Base-by-base conservation (phyloP, 306 rosid genomes). In the Ammopiptanthus mongolicus region DNA sequence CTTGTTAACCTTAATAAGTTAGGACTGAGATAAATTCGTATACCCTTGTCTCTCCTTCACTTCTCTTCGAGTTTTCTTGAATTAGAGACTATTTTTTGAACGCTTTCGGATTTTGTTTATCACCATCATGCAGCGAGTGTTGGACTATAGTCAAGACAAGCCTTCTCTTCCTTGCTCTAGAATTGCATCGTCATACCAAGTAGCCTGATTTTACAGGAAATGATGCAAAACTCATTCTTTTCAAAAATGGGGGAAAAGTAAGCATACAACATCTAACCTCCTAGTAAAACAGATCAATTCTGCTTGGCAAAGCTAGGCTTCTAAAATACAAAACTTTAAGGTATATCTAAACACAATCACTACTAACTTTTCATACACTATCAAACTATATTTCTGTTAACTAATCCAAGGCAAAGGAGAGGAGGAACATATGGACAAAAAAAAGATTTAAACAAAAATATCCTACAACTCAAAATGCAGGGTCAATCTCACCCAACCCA, bases 361-460 rank as follows among this genome's bases (percentile, higher is more conserved):
- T 71, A 28, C 86, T 69, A 85, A 77, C 86, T 87, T 86, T 80
- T 81, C 85, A 72, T 82, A 51, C 80, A 83, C 91, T 86, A 87
- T 73, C 61, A 78, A 76, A 76, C 97, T 91, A 86, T 84, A 86
- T 78, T 88, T 84, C 84, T 74, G 79, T 76, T 22, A 65, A 66
- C 50, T 69, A 75, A 78, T 39, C 77, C 56, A 65, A 46, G 51
- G 12, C n/a, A 53, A 74, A 59, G 53, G 51, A 55, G 60, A 63
- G 22, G 71, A 59, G 56, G 39, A 52, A 77, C 81, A 84, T 69
- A 76, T 73, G 71, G 78, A 79, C 93, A 83, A 84, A 68, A 78
- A 36, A 65, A 81, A 29, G 63, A 61, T 72, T 62, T 58, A 44
- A 71, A 77, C 73, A 64, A 82, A 79, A 78, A 83, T 87, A 91